Percentiles rank a stretch among this genome's conserved stretches.
phyloP scores from a whole-genome alignment of 306 rosid species.

The Glycyrrhiza uralensis region DNA sequence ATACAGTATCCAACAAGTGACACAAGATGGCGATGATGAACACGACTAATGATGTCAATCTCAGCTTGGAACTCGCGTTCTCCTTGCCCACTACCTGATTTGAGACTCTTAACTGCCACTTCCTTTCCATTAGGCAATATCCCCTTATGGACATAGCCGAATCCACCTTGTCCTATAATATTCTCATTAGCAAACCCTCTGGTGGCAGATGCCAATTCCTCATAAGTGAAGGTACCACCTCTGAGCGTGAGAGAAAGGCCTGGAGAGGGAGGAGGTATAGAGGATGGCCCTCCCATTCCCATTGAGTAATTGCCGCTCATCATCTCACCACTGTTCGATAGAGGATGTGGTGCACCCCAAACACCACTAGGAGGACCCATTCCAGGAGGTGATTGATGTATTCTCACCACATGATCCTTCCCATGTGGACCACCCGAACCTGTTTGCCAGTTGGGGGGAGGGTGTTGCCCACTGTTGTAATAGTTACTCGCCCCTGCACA shows the following conservation, averaged over 20 bases:
- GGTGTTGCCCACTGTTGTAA: slow-evolving; percentile 38
- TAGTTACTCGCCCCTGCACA: slow-evolving; percentile 30
- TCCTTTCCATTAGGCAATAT: slow-evolving; percentile 63
- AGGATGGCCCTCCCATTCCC: slow-evolving; percentile 29
- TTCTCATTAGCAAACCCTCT: slow-evolving; percentile 52
- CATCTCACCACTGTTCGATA: slow-evolving; percentile 44
- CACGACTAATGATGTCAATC: slow-evolving; percentile 76
- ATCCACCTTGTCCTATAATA: slow-evolving; percentile 82
- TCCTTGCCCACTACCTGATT: slow-evolving; percentile 69
- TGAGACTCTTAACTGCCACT: slow-evolving; percentile 77
- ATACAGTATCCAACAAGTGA: slow-evolving; percentile 75
- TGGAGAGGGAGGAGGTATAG: slow-evolving; percentile 63
- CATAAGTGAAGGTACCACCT: slow-evolving; percentile 70
- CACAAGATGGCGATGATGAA: slow-evolving; percentile 78
- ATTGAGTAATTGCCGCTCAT: slow-evolving; percentile 37
- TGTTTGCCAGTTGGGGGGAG: slow-evolving; percentile 44
- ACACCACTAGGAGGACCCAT: slow-evolving; percentile 28
- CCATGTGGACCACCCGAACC: slow-evolving; percentile 20
- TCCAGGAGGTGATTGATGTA: slow-evolving; percentile 29
- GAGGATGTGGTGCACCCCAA: slow-evolving; percentile 47
- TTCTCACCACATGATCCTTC: slow-evolving; percentile 46
- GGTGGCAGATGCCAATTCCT: slow-evolving; percentile 74
- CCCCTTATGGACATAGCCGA: slow-evolving; percentile 87
- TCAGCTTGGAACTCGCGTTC: slow-evolving; percentile 80
- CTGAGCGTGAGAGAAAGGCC: slow-evolving; percentile 41